Evolutionary conservation across 2,329 filamentous ascomycete genomes (phyloP).

Genomic region (Fusarium graminum): DNA sequence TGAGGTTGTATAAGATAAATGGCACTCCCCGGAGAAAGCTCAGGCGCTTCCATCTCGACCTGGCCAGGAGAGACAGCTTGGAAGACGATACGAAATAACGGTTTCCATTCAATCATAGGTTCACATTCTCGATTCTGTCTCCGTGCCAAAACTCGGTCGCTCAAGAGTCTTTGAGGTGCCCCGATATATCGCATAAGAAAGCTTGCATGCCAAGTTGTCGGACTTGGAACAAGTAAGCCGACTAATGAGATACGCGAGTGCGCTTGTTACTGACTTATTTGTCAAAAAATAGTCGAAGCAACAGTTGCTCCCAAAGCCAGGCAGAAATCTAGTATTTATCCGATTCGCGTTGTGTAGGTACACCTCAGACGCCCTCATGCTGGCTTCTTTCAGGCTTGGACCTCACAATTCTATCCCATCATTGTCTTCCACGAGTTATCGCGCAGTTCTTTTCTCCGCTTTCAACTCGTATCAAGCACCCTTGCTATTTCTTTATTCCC

Average conservation of each 20-base stretch:
- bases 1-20: slow-evolving; percentile 44
- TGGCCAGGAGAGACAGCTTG: slow-evolving; percentile 5
- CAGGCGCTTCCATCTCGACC: slow-evolving; percentile 4
- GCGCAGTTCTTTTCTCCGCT: slow-evolving; percentile 12
- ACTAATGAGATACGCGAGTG: slow-evolving; percentile 33
- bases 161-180: slow-evolving; percentile 28
- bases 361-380: neutral
- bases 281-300: slow-evolving; percentile 23
- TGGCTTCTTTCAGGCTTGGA: neutral
- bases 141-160: slow-evolving; percentile 1
- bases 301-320: slow-evolving; percentile 18
- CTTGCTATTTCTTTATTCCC: slow-evolving; percentile 22
- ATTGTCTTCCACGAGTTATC: neutral
- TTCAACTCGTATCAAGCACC: slow-evolving; percentile 20
- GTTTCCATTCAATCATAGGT: neutral
- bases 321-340: neutral
- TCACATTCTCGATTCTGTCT: slow-evolving; percentile 3
- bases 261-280: slow-evolving; percentile 33
- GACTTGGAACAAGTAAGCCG: slow-evolving; percentile 39
- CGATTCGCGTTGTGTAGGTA: slow-evolving; percentile 9
- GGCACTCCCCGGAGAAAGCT: slow-evolving; percentile 31
- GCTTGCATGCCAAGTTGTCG: slow-evolving; percentile 11
- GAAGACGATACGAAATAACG: neutral
- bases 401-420: neutral
- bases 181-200: slow-evolving; percentile 12